Base-by-base conservation (phyloP, 257 asterid species). In the Petunia secreta region DNA sequence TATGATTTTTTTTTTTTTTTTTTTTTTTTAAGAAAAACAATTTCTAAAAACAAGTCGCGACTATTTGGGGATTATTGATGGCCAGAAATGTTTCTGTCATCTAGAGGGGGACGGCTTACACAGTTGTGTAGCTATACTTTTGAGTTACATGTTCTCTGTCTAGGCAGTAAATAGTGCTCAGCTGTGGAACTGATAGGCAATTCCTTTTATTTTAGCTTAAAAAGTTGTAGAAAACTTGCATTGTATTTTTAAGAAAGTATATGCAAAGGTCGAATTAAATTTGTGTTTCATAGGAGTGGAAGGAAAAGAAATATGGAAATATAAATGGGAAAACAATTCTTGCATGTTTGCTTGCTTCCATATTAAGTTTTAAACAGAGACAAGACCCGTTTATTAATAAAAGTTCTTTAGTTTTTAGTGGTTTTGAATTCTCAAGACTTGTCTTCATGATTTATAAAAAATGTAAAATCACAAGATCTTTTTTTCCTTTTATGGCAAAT, bases 51-150 rank as follows among this genome's bases (percentile, higher is more conserved):
- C 39, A 8, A 43, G 8, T 43, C 40, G 9, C 4, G 75, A 16
- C 25, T 25, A 41, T 71, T 48, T 25, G 11, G 5, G 59, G 43
- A 48, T 48, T 46, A 48, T 71, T 44, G 77, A 71, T 10, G 25
- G 77, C 77, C 59, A 4, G 13, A 69, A 46, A 71, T 71, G 60
- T 48, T 71, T 44, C 75, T 71, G 9, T 48, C 25, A 10, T 71
- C 14, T 46, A 8, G 60, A 8, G 43, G 43, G 2, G n/a, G 41
- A 25, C 46, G 25, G 43, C 46, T 25, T 46, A 15, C 4, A n/a
- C 60, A 2, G 6, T 48, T 25, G 13, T 71, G 59, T 25, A 46
- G 59, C 40, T 46, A 25, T 71, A 16, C 43, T 71, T 71, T 48
- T 50, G 55, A 7, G 10, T 50, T 50, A 8, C 55, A 50, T 50